Evolutionary conservation across 768 basidiomycete species (phyloP).

Genomic region (Phylloporus rhodoxanthus): DNA sequence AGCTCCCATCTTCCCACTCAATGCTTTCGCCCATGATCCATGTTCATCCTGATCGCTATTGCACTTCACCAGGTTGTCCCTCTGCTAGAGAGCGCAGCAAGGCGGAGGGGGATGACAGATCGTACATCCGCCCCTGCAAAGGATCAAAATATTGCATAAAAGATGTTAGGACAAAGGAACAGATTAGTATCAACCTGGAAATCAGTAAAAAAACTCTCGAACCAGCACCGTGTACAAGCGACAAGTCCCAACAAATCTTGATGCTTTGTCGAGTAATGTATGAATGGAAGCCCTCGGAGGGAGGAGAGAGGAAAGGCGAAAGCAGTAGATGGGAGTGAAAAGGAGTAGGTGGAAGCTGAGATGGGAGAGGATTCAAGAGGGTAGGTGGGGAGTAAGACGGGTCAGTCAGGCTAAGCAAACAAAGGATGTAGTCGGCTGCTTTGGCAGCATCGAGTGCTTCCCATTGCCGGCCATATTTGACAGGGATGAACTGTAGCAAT

Average conservation of each 20-base stretch:
- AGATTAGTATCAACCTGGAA: too few species aligned
- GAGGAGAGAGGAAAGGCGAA: too few species aligned
- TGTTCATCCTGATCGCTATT: constrained; percentile 77
- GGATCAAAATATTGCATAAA: constrained; percentile 97
- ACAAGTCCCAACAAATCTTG: too few species aligned
- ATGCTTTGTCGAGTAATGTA: too few species aligned
- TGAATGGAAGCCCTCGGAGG: too few species aligned
- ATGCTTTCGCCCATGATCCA: constrained; percentile 71
- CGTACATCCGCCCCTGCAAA: constrained; percentile 67
- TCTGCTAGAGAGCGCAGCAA: constrained; percentile 73
- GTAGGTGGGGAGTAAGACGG: too few species aligned
- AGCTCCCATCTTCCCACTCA: constrained; percentile 54
- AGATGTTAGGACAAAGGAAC: too few species aligned
- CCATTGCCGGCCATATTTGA: constrained; percentile 69
- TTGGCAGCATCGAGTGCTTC: constrained; percentile 79
- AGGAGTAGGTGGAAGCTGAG: too few species aligned
- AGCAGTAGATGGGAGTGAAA: too few species aligned
- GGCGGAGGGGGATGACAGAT: constrained; percentile 61
- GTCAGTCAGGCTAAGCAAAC: constrained; percentile 81
- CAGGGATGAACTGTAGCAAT: constrained; percentile 77
- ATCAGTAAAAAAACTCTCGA: too few species aligned
- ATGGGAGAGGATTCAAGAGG: too few species aligned
- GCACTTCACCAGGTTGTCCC: constrained; percentile 70
- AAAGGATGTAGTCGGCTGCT: constrained; percentile 85
- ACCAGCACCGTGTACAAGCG: too few species aligned